Conservation (phyloP, 306 rosid genomes). For the Begonia masoniana region DNA sequence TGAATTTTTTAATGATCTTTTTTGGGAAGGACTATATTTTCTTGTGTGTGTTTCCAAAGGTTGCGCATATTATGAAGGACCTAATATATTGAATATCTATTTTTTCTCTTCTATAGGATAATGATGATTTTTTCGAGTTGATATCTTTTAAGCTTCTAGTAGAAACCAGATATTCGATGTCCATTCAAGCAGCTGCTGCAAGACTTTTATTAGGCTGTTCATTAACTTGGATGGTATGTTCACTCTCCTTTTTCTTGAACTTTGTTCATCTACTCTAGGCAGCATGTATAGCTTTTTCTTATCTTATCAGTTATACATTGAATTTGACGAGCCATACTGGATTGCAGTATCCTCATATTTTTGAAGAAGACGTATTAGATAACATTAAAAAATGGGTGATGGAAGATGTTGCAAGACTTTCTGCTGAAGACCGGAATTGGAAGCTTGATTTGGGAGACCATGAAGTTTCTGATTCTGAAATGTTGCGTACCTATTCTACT, state of each 20-base stretch:
- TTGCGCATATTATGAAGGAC: neutral
- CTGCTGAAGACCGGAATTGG: slow-evolving; percentile 41
- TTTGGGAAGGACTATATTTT: too few species aligned
- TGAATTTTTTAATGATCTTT: too few species aligned
- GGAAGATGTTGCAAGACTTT: slow-evolving; percentile 39
- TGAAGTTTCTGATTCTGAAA: slow-evolving; percentile 69
- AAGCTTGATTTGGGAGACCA: slow-evolving; percentile 37
- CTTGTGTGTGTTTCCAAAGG: neutral
- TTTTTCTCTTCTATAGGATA: slow-evolving; percentile 40
- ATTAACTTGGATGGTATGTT: slow-evolving; percentile 66
- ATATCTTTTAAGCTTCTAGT: slow-evolving; percentile 71
- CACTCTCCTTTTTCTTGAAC: neutral
- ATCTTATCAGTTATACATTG: slow-evolving; percentile 1
- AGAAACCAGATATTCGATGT: slow-evolving; percentile 47
- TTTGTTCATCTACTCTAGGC: neutral
- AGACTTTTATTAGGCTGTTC: slow-evolving; percentile 80
- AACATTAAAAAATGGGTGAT: slow-evolving; percentile 68
- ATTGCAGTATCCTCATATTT: slow-evolving; percentile 81
- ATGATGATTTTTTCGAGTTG: slow-evolving; percentile 88
- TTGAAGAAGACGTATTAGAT: slow-evolving; percentile 72
- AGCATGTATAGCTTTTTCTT: neutral
- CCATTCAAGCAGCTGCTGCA: slow-evolving; percentile 65
- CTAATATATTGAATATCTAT: neutral
- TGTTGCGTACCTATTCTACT: slow-evolving; percentile 82
- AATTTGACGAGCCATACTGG: slow-evolving; percentile 16